Evolutionary conservation across 164 flowering plant species (phyloP), one percentile per base, ranked within the genome.

Genomic region (Umbellularia californica): DNA sequence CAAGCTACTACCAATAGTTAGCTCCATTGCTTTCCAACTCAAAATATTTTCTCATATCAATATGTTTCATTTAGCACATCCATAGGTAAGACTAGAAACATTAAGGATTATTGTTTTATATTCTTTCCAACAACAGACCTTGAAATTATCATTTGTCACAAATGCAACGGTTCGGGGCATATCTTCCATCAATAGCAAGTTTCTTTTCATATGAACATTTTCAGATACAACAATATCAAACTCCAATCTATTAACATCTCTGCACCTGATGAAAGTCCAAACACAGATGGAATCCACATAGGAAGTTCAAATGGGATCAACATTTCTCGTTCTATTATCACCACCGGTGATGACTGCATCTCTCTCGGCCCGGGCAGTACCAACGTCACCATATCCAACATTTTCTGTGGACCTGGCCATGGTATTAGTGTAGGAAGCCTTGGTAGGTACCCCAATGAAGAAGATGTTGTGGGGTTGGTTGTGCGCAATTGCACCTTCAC

Each of bases 101-200:
- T 15, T 11, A 9, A 51, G 13, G 58, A 51, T 11, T 15, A 13
- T 13, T 15, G 65, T 20, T 7, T 20, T 62, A 13, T 62, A 9
- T 62, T 6, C 22, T 7, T 52, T 25, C 51, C 50, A 9, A 3
- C 47, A 47, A 19, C 75, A 83, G 88, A 69, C 75, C 2, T 9
- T 85, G 28, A 81, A 77, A 68, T 72, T 85, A 15, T 76, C 78
- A 55, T 83, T 70, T 50, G 68, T 81, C 14, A 81, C 24, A 22
- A 73, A 82, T 60, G 65, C 81, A n/a, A 35, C 2, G n/a, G 55
- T 86, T 1, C 28, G 30, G 2, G 12, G 72, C 58, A 77, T 85
- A 52, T 76, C 70, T 3, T 82, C 77, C 1, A 22, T 72, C 27
- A 70, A 85, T 71, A 82, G 86, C 84, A 85, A 83, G 76, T 67